A percentile compares a stretch with the other conserved stretches of the same genome.
Evolutionary conservation across 371 early-diverging fungal genomes (phyloP).

Genomic region (Entomophthora muscae): DNA sequence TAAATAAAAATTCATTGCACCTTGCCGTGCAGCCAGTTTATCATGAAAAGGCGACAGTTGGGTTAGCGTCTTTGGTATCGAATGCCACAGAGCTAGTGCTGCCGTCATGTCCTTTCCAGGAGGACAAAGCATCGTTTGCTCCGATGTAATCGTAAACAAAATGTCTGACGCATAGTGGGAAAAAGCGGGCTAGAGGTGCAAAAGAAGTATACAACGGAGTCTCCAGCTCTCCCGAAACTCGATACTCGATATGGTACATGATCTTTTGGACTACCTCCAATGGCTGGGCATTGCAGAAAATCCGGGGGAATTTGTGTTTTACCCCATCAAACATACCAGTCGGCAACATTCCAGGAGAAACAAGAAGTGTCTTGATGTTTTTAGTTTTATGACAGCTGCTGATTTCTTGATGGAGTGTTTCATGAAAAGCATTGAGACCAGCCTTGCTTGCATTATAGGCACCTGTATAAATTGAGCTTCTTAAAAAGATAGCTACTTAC

Average conservation of each 20-base stretch:
- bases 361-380: conserved; percentile 15
- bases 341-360: conserved; percentile 25
- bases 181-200: neutral
- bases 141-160: neutral
- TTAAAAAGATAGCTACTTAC: conserved; percentile 9
- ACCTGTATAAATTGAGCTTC: conserved; percentile 11
- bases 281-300: neutral
- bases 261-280: neutral
- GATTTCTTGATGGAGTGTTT: conserved; percentile 30
- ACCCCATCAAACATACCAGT: conserved; percentile 32
- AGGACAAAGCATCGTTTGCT: neutral
- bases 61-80: too few species aligned
- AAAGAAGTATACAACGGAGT: neutral
- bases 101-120: neutral
- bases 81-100: too few species aligned
- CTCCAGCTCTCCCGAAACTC: neutral
- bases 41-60: too few species aligned
- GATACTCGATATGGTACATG: neutral
- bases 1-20: too few species aligned
- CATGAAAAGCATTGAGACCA: conserved; percentile 26
- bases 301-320: conserved; percentile 16
- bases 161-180: neutral
- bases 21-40: too few species aligned
- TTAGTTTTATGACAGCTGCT: conserved; percentile 13
- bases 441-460: conserved; percentile 38